phyloP scores from a whole-genome alignment of 345 rosid species.

The Brassica carinata region DNA sequence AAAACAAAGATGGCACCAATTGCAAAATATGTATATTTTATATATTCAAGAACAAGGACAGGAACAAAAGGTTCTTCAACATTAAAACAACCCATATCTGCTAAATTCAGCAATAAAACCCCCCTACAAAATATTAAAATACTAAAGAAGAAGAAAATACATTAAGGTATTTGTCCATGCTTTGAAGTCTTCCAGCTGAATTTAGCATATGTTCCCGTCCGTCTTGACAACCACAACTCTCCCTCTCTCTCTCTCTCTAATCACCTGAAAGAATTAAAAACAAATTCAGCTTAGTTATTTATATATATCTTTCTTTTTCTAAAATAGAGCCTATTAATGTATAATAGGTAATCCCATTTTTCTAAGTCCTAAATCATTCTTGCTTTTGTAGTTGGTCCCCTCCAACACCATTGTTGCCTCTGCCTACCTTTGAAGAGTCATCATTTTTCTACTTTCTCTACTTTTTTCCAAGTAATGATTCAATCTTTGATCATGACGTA shows the following conservation, averaged over 20 bases:
- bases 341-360: slow-evolving; percentile 6
- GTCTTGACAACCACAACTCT: slow-evolving; percentile 38
- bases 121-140: neutral
- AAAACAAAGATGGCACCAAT: slow-evolving; percentile 5
- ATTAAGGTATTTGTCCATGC: slow-evolving; percentile 33
- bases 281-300: slow-evolving; percentile 9
- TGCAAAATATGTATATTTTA: slow-evolving; percentile 16
- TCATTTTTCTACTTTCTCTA: slow-evolving; percentile 30
- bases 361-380: slow-evolving; percentile 40
- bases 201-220: slow-evolving; percentile 50
- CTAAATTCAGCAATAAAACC: slow-evolving; percentile 43
- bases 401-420: slow-evolving; percentile 39
- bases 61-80: slow-evolving; percentile 45
- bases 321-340: slow-evolving; percentile 1
- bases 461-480: slow-evolving; percentile 42
- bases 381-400: slow-evolving; percentile 43
- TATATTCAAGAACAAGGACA: slow-evolving; percentile 45
- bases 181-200: slow-evolving; percentile 42
- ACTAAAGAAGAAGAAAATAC: slow-evolving; percentile 14
- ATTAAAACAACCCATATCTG: slow-evolving; percentile 43
- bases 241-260: slow-evolving; percentile 18
- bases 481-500: slow-evolving; percentile 37
- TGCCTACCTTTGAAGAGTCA: slow-evolving; percentile 44
- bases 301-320: slow-evolving; percentile 13
- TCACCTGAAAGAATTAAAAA: slow-evolving; percentile 33